These are phyloP conservation scores for Plenodomus tracheiphilus DNA, from an alignment of 2,329 filamentous ascomycete species.

Conservation along the genomic window DNA sequence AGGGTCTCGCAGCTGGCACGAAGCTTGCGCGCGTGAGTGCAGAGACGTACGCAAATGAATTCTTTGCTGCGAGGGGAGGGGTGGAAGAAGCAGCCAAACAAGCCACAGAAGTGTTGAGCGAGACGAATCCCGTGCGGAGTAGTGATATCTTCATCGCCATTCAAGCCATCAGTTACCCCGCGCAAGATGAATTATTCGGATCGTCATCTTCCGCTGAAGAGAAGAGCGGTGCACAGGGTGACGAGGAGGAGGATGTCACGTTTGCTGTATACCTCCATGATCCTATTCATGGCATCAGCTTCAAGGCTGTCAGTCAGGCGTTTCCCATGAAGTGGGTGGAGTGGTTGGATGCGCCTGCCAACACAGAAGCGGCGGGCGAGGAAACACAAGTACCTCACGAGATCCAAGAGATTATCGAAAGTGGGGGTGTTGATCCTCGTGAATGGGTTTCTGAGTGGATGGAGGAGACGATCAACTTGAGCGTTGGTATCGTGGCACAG, in stretches of 20 bases:
- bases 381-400: slow-evolving; percentile 72
- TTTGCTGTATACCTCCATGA: slow-evolving; percentile 84
- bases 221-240: slow-evolving; percentile 60
- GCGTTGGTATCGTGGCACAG: slow-evolving; percentile 86
- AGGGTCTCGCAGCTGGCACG: slow-evolving; percentile 81
- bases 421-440: slow-evolving; percentile 79
- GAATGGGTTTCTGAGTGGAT: slow-evolving; percentile 99
- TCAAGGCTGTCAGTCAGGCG: slow-evolving; percentile 78
- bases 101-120: slow-evolving; percentile 76
- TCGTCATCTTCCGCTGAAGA: slow-evolving; percentile 56
- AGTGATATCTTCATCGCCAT: slow-evolving; percentile 96
- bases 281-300: slow-evolving; percentile 88
- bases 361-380: slow-evolving; percentile 41
- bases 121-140: slow-evolving; percentile 85
- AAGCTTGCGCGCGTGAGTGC: slow-evolving; percentile 89
- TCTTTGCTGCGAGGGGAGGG: slow-evolving; percentile 77
- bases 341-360: slow-evolving; percentile 74
- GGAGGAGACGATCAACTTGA: slow-evolving; percentile 78
- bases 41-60: slow-evolving; percentile 84
- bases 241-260: slow-evolving; percentile 65
- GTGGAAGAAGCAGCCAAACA: slow-evolving; percentile 78
- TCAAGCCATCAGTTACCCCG: slow-evolving; percentile 75
- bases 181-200: slow-evolving; percentile 69
- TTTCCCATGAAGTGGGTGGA: slow-evolving; percentile 84
- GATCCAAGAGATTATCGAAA: slow-evolving; percentile 80